Base-by-base conservation (phyloP, 371 early-diverging fungal species). In the Rhizopus stolonifer region DNA sequence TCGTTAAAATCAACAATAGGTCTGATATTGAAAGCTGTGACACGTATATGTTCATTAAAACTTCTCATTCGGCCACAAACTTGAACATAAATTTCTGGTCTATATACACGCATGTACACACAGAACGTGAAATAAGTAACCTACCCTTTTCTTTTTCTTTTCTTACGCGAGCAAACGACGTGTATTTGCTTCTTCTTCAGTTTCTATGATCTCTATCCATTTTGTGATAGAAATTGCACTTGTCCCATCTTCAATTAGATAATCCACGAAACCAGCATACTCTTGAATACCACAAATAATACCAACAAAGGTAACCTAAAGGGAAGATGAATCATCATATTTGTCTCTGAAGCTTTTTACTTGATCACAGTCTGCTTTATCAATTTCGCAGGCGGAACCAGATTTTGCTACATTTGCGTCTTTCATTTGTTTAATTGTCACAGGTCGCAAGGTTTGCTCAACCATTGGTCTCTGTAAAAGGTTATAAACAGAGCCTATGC, bases 221-320 rank as follows among this genome's bases (percentile, higher is more conserved):
- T 80, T 67, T 52, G 79, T 77, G 19, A 83, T 85, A 31, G 90
- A 91, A 18, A 88, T 74, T 45, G 58, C 56, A 15, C 87, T 88
- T 14, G 91, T 87, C 9, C 91, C 92, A 57, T 94, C 94, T 43
- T 92, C 88, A 22, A 94, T 55, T 17, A 67, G 65, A 60, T 88
- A 92, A 13, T 70, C 65, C 15, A 73, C 49, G 50, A 80, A 74
- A 46, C 83, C 82, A 5, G 83, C 63, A 36, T 74, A 77, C 43
- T 71, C 68, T 26, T 50, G 56, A 10, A 85, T 58, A 29, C 61
- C 59, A 21, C 81, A 79, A 57, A 92, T 75, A 8, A 82, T 77
- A 31, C 79, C 93, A 24, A 90, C 78, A 61, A 92, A 61, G 0
- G 77, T 72, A 9, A 80, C 56, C 84, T 86, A 55, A 29, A 29